Base-by-base conservation (phyloP, 2,329 filamentous ascomycete genomes). In the Zasmidium angulare region DNA sequence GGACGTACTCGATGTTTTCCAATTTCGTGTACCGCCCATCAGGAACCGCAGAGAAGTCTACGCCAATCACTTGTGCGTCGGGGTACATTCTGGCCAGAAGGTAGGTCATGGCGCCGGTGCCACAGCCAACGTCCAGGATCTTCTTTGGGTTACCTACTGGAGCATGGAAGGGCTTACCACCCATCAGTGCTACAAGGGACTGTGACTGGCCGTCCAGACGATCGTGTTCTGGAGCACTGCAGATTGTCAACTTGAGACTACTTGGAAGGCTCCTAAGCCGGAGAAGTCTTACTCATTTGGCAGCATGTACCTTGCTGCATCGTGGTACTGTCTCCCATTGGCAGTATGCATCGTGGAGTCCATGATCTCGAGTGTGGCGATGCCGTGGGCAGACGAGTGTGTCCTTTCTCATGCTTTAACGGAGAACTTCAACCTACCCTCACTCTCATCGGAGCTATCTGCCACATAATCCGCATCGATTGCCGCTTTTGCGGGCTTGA, bases 1-100 rank as follows among this genome's bases (percentile, higher is more conserved):
- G 40, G 17, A 61, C 26, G 47, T 31, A 55, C 14, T 26, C 22
- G 22, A 61, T 40, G 21, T 53, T 50, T 1, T 11, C 11, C 31
- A 19, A 20, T 22, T 46, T 26, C 2, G 14, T n/a, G 6, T 50
- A 49, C 11, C 49, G 10, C n/a, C 24, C 24, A n/a, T 51, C 31
- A 11, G 55, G 55, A 2, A 64, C 56, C 22, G 61, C 26, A 21
- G 56, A 56, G 29, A 75, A 64, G 56, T 77, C 75, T 20, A 70
- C 71, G 50, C 70, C 74, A 55, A 70, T 66, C 2, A 75, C 67
- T 49, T 72, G 58, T 10, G 71, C 66, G 9, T 70, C 61, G 20
- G 56, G 58, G 29, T 53, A 59, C 20, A 29, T 43, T 21, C 11
- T 46, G 20, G 56, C 63, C 43, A 62, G 50, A n/a, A 48, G 53